Base-by-base conservation (phyloP, 2,329 filamentous ascomycete species). In the Hypoxylon sp. region DNA sequence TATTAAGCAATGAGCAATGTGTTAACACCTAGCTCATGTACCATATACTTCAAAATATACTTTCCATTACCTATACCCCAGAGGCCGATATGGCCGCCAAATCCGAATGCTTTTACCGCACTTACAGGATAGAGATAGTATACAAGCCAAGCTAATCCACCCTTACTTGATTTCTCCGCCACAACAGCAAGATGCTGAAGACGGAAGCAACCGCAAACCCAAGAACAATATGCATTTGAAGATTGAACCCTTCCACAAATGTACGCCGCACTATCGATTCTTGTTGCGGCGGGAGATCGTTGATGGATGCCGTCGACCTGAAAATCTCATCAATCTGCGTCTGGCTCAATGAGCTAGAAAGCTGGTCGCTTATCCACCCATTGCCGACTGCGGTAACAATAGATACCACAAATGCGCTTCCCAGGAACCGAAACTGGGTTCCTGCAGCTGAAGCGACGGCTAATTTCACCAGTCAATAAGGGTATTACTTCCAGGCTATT, bases 301-400 rank as follows among this genome's bases (percentile, higher is more conserved):
- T 51, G 30, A 69, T 69, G 3, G 49, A 59, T 6, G 52, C 61
- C 8, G 64, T 59, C 19, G 64, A 69, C 11, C 52, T 43, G 15
- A 69, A 69, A 17, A 69, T 49, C 4, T 44, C 43, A 41, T 55
- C 26, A 19, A 69, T 58, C 51, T 67, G 59, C 3, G 34, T 20
- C 13, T 52, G n/a, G 1, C 59, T 61, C 11, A 69, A 22, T 6
- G 26, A 43, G 22, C 20, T 55, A 5, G 61, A 34, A 3, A 69
- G 32, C 17, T 51, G 41, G 2, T 51, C 49, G 48, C 46, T 62
- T 20, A 64, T 41, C 48, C 43, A 56, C 3, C 59, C 53, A 52
- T 69, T 69, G 24, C 65, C 62, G 2, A 68, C 65, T 2, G 67
- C 62, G 11, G 67, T 69, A n/a, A 58, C 59, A 15, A 68, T 64